Base-by-base conservation (phyloP, 345 rosid genomes). In the Citrus mangshanensis region DNA sequence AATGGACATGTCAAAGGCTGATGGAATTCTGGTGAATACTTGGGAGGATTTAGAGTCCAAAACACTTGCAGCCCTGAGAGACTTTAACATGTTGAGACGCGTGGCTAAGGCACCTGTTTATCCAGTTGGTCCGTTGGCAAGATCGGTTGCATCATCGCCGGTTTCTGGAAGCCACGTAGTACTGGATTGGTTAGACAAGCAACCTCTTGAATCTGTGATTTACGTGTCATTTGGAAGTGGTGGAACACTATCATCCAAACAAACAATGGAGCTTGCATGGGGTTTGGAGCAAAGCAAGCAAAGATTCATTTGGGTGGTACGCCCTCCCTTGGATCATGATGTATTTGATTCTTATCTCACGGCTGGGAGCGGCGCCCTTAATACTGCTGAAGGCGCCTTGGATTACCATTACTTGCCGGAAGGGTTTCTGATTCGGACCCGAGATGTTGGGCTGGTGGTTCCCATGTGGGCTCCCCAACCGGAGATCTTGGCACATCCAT, bases 391-490 rank as follows among this genome's bases (percentile, higher is more conserved):
- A 13, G 51, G 51, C 18, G 14, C 18, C 51, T 13, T 46, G 51
- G 51, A 46, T 46, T 46, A 46, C 51, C 21, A 63, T 16, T 75
- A 75, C 46, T 46, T 75, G 70, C 78, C 78, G 4, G 30, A 88
- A 2, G 78, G 78, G 13, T 75, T 75, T 25, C 28, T 63, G 70
- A 30, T 8, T 3, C 77, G 94, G 67, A 91, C 88, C 13, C 28
- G 42, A 0, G 82, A 81, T 14, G 27, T 75, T 1, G 95, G 97
- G 1, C 61, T 88, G 51, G 73, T 91, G 56, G 75, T 91, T 19
- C 81, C 89, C 3, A 67, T 32, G 32, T 94, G 94, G 98, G 91
- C 89, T 32, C 93, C 92, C 0, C 97, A 92, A 74, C 69, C 79
- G 37, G 84, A 90, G 72, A 86, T 94, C 37, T 75, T 94, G 82